Base-by-base conservation (phyloP, 1,284 basidiomycete genomes). In the Apiotrichum domesticum region DNA sequence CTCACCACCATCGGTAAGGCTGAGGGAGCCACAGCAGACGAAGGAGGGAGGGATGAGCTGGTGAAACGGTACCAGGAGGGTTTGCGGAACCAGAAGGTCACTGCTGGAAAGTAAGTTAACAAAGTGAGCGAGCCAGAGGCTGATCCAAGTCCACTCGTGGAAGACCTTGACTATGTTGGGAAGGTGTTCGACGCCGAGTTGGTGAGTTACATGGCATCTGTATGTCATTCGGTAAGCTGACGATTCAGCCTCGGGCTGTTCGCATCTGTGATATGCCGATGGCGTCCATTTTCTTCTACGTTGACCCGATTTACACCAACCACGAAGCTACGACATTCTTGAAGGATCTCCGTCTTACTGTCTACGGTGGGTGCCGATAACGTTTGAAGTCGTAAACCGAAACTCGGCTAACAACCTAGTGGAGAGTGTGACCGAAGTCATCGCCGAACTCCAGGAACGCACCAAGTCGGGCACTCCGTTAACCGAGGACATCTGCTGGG, bases 211-310 rank as follows among this genome's bases (percentile, higher is more conserved):
- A 14, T 1, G 21, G 21, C 21, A 21, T 47, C 9, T 15, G 9
- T 32, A 13, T 8, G 11, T 7, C 15, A 34, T 29, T 32, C 44
- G 2, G 6, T 3, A 29, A 49, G 6, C 44, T 34, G 11, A 41
- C 33, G 9, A n/a, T 14, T 4, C 60, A 90, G 86, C 84, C 87
- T 41, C 85, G 90, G 21, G 77, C 87, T 3, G 80, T 80, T 6
- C 85, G 84, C 47, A 70, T 92, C 40, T 78, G 80, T 44, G 88
- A 92, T 58, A 80, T 93, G 46, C 81, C 86, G 0, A 66, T 68
- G 0, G 76, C 85, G 14, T 85, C 84, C 0, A 82, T 86, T 0
- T 92, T 86, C 72, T 85, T 93, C 74, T 95, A 91, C 71, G 69
- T 82, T 21, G 80, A 83, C 6, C 89, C 89, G 0, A 78, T 85